Evolutionary conservation across 805 yeast genomes (phyloP).

Genomic region (Metschnikowia sp.): DNA sequence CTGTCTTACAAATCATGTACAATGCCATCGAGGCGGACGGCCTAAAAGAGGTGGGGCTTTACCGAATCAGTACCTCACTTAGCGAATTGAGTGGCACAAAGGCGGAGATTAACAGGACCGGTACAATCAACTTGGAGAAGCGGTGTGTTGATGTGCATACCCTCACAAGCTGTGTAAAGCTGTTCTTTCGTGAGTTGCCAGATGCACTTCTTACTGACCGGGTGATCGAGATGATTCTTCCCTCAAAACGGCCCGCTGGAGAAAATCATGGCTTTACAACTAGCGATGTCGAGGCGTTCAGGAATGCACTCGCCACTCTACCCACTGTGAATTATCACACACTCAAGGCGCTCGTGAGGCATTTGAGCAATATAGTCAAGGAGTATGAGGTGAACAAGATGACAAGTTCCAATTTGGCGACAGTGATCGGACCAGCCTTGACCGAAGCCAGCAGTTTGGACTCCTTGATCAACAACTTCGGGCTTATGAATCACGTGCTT

Average conservation of each 20-base stretch:
- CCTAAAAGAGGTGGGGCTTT: conserved; percentile 84
- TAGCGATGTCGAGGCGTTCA: conserved; percentile 17
- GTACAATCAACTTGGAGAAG: conserved; percentile 49
- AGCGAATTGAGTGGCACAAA: conserved; percentile 44
- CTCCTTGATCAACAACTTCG: conserved; percentile 45
- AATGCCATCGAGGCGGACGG: conserved; percentile 84
- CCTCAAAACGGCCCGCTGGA: conserved; percentile 26
- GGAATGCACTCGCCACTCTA: conserved; percentile 37
- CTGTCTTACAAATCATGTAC: conserved; percentile 60
- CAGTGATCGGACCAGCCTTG: conserved; percentile 71
- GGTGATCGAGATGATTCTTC: conserved; percentile 56
- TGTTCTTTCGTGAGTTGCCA: conserved; percentile 80
- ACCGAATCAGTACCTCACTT: conserved; percentile 62
- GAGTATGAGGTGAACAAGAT: conserved; percentile 71
- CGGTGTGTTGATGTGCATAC: conserved; percentile 72
- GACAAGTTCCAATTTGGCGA: conserved; percentile 87
- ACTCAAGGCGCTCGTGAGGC: conserved; percentile 62
- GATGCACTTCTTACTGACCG: conserved; percentile 73
- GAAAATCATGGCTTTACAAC: conserved; percentile 3
- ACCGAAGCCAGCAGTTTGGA: conserved; percentile 54
- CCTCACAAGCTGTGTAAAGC: conserved; percentile 82
- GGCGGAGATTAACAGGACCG: conserved; percentile 43
- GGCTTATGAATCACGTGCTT: conserved; percentile 51
- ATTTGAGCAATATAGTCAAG: conserved; percentile 64
- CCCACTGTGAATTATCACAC: conserved; percentile 69